Percentiles rank a stretch among this genome's conserved stretches.
These are phyloP conservation scores for Penicillium argentinense DNA, from an alignment of 495 filamentous ascomycete species.

Conservation along the genomic window DNA sequence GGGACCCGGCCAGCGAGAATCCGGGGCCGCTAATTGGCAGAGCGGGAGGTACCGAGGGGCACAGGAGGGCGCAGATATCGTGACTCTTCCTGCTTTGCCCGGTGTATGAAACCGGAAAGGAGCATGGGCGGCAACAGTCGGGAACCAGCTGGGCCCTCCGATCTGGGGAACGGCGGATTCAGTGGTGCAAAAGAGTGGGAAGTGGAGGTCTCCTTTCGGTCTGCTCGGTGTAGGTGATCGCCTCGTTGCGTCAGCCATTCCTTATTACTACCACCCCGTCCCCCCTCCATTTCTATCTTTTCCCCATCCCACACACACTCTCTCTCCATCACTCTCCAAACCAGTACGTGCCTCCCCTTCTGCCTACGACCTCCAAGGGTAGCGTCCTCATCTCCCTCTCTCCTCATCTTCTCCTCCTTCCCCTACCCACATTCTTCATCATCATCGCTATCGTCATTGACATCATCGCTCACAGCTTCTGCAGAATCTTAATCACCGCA, in stretches of 20 bases:
- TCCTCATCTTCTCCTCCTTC: conserved; percentile 7
- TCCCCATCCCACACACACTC: too few relatives aligned
- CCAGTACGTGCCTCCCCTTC: too few relatives aligned
- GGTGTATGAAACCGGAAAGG: conserved; percentile 54
- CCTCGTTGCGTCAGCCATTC: conserved; percentile 48
- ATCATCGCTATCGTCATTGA: neutral
- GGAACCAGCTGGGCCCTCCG: conserved; percentile 21
- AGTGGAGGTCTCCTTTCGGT: conserved; percentile 27
- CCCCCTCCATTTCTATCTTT: conserved; percentile 16
- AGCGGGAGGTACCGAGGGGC: conserved; percentile 37
- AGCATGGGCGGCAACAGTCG: conserved; percentile 37
- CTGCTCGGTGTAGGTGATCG: conserved; percentile 40
- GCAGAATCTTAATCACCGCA: conserved; percentile 20
- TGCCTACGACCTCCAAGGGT: too few relatives aligned
- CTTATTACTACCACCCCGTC: conserved; percentile 21
- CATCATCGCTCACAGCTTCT: conserved; percentile 11
- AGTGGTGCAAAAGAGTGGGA: neutral
- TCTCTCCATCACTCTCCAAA: too few relatives aligned
- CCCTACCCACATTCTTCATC: neutral
- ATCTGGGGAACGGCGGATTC: conserved; percentile 4
- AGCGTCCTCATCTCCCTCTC: conserved; percentile 19
- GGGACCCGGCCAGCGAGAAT: conserved; percentile 22
- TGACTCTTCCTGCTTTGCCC: conserved; percentile 51
- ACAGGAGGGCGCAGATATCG: conserved; percentile 34
- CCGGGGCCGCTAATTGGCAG: conserved; percentile 33